Evolutionary conservation across 2,329 filamentous ascomycete genomes (phyloP).

Genomic region (Sporothrix inflata): DNA sequence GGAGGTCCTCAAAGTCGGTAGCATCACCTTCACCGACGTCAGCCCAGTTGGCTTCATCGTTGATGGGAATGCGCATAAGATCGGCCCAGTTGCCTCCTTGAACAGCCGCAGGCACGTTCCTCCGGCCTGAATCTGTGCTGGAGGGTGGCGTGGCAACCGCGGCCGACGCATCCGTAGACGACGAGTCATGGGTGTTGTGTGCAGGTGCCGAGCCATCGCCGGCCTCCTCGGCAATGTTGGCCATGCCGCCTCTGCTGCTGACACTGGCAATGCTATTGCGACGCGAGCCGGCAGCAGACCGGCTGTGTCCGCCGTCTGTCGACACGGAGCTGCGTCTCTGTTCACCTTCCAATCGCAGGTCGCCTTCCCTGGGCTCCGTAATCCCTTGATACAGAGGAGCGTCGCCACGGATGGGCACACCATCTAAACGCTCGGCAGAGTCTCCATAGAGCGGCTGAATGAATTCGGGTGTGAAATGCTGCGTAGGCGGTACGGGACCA

Average conservation of each 20-base stretch:
- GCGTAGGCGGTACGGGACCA: constrained; percentile 35
- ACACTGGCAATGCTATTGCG: background rate
- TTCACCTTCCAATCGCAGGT: background rate
- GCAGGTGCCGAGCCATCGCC: background rate
- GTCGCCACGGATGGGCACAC: background rate
- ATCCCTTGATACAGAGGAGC: background rate
- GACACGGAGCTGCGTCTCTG: background rate
- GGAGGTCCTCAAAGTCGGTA: constrained; percentile 7
- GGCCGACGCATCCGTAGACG: background rate
- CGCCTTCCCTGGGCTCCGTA: constrained; percentile 6
- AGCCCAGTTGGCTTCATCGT: background rate
- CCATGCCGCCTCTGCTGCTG: background rate
- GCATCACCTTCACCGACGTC: background rate
- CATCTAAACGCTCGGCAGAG: constrained; percentile 1
- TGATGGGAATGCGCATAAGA: background rate
- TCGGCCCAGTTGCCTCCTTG: constrained; percentile 6
- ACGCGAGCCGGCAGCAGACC: background rate
- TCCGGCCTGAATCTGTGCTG: background rate
- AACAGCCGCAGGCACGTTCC: background rate
- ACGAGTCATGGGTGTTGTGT: background rate
- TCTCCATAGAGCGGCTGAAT: constrained; percentile 2
- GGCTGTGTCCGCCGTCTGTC: no score
- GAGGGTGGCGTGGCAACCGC: background rate
- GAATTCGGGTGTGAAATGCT: constrained; percentile 4
- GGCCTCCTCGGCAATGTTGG: background rate